Evolutionary conservation across 257 asterid genomes (phyloP).

Genomic region (Jaltomata sinuosa): DNA sequence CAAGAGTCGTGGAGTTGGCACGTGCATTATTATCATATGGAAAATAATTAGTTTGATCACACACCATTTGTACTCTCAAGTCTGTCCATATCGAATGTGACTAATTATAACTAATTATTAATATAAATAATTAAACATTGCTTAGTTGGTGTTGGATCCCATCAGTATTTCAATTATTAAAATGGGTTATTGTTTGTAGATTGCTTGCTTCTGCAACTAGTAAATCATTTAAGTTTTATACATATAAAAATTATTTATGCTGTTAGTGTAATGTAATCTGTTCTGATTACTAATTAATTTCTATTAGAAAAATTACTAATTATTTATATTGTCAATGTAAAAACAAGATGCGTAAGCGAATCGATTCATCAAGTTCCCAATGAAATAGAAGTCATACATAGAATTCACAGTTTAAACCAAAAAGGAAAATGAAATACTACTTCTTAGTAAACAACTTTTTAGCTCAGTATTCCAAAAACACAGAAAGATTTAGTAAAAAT

Average conservation of each 20-base stretch:
- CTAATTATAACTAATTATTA: not conserved
- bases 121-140: not conserved
- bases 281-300: not conserved
- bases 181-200: not conserved
- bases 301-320: no score
- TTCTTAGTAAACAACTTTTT: no score
- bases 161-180: not conserved
- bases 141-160: not conserved
- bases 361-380: no score
- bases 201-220: not conserved
- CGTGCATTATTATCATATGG: not conserved
- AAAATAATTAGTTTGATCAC: not conserved
- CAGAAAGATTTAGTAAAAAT: no score
- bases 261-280: not conserved
- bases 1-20: not conserved
- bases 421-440: no score
- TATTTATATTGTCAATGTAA: no score
- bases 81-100: not conserved
- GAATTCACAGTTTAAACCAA: no score
- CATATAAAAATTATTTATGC: not conserved
- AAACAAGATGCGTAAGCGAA: no score
- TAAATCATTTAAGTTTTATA: not conserved
- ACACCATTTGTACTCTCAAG: not conserved
- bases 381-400: no score
- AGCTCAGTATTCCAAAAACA: no score